Base-by-base conservation (phyloP, 73 alveolate species). In the Paramecium sonneborni region DNA sequence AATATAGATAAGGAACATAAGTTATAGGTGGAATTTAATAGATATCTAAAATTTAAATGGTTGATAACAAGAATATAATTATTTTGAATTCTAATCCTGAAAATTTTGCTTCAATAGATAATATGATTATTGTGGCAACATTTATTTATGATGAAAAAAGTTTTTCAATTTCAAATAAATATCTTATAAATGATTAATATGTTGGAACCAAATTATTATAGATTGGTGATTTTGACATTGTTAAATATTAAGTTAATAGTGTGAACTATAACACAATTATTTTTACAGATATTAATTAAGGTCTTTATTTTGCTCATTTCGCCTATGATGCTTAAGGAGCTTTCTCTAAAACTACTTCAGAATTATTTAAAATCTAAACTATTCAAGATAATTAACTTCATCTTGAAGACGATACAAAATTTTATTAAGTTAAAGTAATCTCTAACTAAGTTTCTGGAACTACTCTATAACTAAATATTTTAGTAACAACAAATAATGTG, bases 151-250 rank as follows among this genome's bases (percentile, higher is more conserved):
- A 26, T 67, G 44, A 67, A 6, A 23, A 52, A 6, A 52, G 8
- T 15, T 52, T 52, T 26, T 2, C 48, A 21, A 15, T 30, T 26
- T 32, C 84, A 30, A 67, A 67, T 67, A 67, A 67, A 67, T 67
- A 67, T 12, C 44, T 67, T 12, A 32, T 67, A 24, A 35, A 74
- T 74, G 87, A 28, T 8, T 21, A 20, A 35, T 32, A 35, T 35
- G 57, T 74, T 34, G 32, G 23, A 32, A 43, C 48, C n/a, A 35
- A 74, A 15, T 32, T 21, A 3, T 35, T 74, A 5, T 35, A 67
- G 34, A 21, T 74, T 35, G 87, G 58, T 74, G 87, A 74, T n/a
- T 74, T 74, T 35, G 87, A 74, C 14, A 35, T 74, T 1, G 57
- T 30, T 0, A 35, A 74, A 74, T 74, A 32, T 43, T 14, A 23